phyloP scores from a whole-genome alignment of 1,139 yeast genomes.

The Oligophagozyma castellii region DNA sequence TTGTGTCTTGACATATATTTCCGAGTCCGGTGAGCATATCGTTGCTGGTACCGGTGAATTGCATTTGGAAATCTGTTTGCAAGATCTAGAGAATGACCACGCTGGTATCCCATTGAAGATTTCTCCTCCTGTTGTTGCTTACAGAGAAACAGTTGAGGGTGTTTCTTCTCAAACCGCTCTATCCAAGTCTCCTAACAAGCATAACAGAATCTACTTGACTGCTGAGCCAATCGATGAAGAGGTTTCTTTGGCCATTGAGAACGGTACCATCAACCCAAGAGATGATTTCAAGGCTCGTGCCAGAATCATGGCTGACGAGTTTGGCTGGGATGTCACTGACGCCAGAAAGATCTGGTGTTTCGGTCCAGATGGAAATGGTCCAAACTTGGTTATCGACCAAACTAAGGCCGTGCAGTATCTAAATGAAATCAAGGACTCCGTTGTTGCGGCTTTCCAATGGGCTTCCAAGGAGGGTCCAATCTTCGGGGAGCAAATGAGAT shows the following conservation, averaged over 20 bases:
- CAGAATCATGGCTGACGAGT: conserved; percentile 96
- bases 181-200: conserved; percentile 99
- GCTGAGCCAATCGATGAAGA: conserved; percentile 96
- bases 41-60: conserved; percentile 99
- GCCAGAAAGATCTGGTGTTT: conserved; percentile 99
- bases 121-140: conserved; percentile 95
- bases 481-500: conserved; percentile 92
- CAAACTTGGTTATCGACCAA: conserved; percentile 98
- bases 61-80: conserved; percentile 96
- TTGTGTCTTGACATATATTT: conserved; percentile 81
- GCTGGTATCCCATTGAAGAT: conserved; percentile 98
- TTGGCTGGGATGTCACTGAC: conserved; percentile 98
- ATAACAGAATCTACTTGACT: conserved; percentile 97
- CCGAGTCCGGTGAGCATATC: conserved; percentile 97
- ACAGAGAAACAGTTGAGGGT: conserved; percentile 95
- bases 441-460: conserved; percentile 99
- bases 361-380: conserved; percentile 99
- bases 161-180: conserved; percentile 93
- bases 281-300: conserved; percentile 99
- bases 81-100: conserved; percentile 95
- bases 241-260: conserved; percentile 82
- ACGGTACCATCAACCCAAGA: conserved; percentile 84
- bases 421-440: conserved; percentile 98
- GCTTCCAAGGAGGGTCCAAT: conserved; percentile 99
- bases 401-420: conserved; percentile 99